Conservation (phyloP, 768 basidiomycete species). For the Pulveroboletus ravenelii region DNA sequence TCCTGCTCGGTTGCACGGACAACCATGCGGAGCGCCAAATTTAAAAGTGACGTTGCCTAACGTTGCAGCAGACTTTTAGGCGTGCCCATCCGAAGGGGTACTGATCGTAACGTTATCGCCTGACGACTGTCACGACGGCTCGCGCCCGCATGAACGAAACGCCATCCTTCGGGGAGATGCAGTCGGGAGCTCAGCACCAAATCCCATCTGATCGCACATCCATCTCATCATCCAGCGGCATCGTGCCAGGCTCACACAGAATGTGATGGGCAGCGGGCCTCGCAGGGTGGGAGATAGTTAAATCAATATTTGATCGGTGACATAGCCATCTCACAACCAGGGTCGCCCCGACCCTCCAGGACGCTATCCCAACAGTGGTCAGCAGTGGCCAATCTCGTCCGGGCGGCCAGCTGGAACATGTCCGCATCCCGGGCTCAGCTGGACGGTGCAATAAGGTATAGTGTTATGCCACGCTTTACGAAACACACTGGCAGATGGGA, state of each 20-base stretch:
- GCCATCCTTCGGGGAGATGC: too few species aligned
- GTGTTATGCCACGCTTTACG: neutral
- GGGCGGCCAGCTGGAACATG: neutral
- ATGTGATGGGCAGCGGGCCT: neutral
- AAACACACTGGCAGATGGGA: neutral
- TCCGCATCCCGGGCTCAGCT: neutral
- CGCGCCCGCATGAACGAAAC: too few species aligned
- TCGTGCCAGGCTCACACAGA: too few species aligned
- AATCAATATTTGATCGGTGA: neutral
- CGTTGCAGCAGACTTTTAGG: slow-evolving; percentile 16
- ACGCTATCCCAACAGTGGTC: neutral
- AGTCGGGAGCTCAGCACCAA: too few species aligned
- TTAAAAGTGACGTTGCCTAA: slow-evolving; percentile 8
- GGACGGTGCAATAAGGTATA: too few species aligned
- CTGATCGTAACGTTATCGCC: slow-evolving; percentile 4
- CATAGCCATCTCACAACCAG: neutral
- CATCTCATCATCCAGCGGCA: too few species aligned
- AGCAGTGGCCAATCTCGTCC: neutral
- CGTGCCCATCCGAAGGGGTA: neutral
- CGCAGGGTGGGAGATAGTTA: neutral
- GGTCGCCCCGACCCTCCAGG: neutral
- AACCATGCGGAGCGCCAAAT: neutral
- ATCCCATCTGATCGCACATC: too few species aligned
- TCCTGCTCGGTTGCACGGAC: too few species aligned
- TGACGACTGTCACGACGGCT: neutral